These are phyloP conservation scores for Ganoderma leucocontextum DNA, from an alignment of 1,284 basidiomycete genomes.

Conservation along the genomic window DNA sequence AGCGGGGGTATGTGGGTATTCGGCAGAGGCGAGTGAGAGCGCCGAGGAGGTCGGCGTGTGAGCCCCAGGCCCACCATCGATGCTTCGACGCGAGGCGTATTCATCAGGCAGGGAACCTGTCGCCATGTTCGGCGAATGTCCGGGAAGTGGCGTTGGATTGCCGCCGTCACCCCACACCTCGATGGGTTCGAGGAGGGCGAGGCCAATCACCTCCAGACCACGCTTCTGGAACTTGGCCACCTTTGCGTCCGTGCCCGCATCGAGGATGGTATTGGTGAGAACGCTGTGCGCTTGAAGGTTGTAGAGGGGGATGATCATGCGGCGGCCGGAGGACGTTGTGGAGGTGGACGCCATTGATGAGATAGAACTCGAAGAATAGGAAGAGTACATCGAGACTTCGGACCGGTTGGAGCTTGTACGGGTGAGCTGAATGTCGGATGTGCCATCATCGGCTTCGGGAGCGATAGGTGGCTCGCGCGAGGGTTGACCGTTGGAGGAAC, in stretches of 20 bases:
- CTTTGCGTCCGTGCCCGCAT: conserved; percentile 94
- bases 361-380: conserved; percentile 56
- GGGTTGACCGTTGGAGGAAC: conserved; percentile 43
- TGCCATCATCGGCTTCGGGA: conserved; percentile 48
- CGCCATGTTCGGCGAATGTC: conserved; percentile 24
- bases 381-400: conserved; percentile 55
- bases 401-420: conserved; percentile 55
- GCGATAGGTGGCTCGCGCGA: conserved; percentile 48
- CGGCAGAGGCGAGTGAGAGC: conserved; percentile 47
- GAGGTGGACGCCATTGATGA: conserved; percentile 56
- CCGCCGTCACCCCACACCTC: conserved; percentile 68
- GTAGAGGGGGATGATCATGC: conserved; percentile 92
- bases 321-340: conserved; percentile 57
- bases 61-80: conserved; percentile 25
- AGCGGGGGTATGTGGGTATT: conserved; percentile 36
- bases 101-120: conserved; percentile 32
- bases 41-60: conserved; percentile 51
- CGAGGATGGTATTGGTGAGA: conserved; percentile 89
- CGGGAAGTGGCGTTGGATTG: conserved; percentile 25
- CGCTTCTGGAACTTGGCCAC: conserved; percentile 91
- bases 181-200: conserved; percentile 83
- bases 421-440: conserved; percentile 40
- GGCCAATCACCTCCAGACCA: conserved; percentile 82
- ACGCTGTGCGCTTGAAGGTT: conserved; percentile 95
- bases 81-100: conserved; percentile 26